Evolutionary conservation across 805 yeast species (phyloP).

Genomic region (Pichia californica): DNA sequence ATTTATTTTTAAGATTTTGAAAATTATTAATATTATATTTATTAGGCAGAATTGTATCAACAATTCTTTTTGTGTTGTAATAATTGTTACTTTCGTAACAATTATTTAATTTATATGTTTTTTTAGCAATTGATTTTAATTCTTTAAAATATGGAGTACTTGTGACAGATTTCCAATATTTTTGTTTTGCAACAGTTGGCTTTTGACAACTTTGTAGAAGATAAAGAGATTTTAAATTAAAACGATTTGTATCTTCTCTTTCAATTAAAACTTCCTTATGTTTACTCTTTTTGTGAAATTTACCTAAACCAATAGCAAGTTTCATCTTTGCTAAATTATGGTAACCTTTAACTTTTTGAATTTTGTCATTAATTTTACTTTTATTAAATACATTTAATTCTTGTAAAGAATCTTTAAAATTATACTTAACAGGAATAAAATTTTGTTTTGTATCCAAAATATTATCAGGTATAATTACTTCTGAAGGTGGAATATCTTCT

Average conservation of each 20-base stretch:
- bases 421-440: too few species aligned
- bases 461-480: too few species aligned
- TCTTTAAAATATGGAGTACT: not conserved
- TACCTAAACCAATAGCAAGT: not conserved
- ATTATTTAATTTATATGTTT: not conserved
- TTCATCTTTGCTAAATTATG: not conserved
- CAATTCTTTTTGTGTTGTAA: not conserved
- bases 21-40: not conserved
- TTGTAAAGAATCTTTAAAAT: not conserved
- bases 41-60: conserved; percentile 4
- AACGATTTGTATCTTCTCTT: not conserved
- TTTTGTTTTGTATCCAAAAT: too few species aligned
- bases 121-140: not conserved
- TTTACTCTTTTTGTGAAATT: not conserved
- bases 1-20: not conserved
- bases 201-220: too few species aligned
- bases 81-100: not conserved
- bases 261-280: not conserved
- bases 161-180: not conserved
- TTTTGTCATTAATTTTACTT: not conserved
- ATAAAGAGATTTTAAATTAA: too few species aligned
- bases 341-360: not conserved
- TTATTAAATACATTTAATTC: not conserved
- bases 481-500: too few species aligned
- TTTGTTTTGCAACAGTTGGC: not conserved